phyloP scores from a whole-genome alignment of 2,329 filamentous ascomycete species.

The Chaetomium globosum region DNA sequence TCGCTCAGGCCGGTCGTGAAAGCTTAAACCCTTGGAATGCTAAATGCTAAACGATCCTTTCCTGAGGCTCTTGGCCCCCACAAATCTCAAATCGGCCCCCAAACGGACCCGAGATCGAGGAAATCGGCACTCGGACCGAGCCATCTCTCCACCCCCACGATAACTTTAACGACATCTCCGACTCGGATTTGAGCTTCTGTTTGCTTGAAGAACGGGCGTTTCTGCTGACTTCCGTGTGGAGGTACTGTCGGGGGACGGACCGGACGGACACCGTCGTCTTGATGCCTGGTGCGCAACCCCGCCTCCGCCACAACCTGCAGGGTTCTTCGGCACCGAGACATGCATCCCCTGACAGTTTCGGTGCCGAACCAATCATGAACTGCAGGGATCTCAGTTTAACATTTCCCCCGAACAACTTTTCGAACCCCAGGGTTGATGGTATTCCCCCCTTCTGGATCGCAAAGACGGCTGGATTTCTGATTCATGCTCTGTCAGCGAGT shows the following conservation, averaged over 20 bases:
- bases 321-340: slow-evolving; percentile 10
- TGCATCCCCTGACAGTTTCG: slow-evolving; percentile 3
- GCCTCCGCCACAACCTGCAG: not conserved
- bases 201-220: not conserved
- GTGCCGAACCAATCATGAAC: slow-evolving; percentile 6
- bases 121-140: not conserved
- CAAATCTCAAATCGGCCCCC: not conserved
- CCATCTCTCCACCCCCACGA: not conserved
- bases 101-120: not conserved
- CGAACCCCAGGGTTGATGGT: not conserved
- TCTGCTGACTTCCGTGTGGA: not conserved
- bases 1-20: not conserved
- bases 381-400: not conserved
- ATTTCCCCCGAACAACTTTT: not conserved
- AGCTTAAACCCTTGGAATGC: not conserved
- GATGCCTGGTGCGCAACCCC: not conserved
- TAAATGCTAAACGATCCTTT: not conserved
- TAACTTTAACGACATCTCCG: not conserved
- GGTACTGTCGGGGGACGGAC: no score
- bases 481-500: slow-evolving; percentile 7
- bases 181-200: not conserved
- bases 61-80: not conserved
- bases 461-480: not conserved
- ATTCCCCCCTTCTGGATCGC: not conserved
- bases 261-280: not conserved